Evolutionary conservation across 139 green algal species (phyloP).

Genomic region (Chlamydomonas sp.): DNA sequence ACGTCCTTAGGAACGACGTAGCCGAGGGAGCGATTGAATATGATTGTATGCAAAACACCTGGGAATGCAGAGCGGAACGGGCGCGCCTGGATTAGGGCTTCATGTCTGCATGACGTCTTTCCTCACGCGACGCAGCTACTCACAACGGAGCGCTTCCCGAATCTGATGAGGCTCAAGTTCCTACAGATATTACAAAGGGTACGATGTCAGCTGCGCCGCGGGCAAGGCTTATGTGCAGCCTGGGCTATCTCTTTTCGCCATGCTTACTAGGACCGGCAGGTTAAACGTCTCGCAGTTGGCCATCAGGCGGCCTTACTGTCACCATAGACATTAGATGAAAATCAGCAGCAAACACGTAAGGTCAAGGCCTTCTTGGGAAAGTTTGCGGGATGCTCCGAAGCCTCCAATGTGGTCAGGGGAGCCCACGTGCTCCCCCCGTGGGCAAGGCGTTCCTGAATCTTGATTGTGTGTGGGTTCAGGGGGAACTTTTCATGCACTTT

Average conservation of each 20-base stretch:
- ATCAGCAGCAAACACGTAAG: too few species aligned
- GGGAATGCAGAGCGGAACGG: background rate
- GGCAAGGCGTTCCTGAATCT: too few species aligned
- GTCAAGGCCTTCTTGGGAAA: too few species aligned
- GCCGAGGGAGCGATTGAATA: constrained; percentile 93
- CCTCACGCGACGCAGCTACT: constrained; percentile 22
- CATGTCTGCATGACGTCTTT: background rate
- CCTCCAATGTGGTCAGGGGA: too few species aligned
- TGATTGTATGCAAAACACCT: constrained; percentile 92
- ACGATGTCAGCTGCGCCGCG: too few species aligned
- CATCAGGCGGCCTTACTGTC: background rate
- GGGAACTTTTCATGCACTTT: too few species aligned
- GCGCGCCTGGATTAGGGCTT: background rate
- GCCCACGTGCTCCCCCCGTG: too few species aligned
- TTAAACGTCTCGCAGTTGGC: constrained; percentile 48
- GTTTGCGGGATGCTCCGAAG: too few species aligned
- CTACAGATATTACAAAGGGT: constrained; percentile 45
- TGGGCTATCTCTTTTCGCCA: too few species aligned
- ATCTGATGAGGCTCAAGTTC: constrained; percentile 83
- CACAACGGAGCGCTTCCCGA: constrained; percentile 83
- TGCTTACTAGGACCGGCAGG: constrained; percentile 14
- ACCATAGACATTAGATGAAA: too few species aligned
- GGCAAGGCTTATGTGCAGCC: too few species aligned
- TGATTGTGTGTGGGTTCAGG: too few species aligned
- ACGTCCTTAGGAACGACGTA: constrained; percentile 83